Evolutionary conservation across 2,329 filamentous ascomycete species (phyloP).

Genomic region (Trichoderma oligosporum): DNA sequence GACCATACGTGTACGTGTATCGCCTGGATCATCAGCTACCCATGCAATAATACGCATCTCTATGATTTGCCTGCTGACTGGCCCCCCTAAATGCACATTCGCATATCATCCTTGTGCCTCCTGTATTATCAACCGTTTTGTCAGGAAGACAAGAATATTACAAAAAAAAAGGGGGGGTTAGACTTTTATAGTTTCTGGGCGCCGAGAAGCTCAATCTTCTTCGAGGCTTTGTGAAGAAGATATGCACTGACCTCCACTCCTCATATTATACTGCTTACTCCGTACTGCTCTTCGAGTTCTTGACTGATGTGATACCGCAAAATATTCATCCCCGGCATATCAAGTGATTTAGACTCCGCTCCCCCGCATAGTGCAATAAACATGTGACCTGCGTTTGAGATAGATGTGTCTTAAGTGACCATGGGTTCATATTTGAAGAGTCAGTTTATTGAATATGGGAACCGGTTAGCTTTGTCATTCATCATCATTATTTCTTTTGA

Average conservation of each 20-base stretch:
- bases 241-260: not conserved
- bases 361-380: slow-evolving; percentile 3
- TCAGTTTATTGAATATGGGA: not conserved
- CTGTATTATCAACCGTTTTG: not conserved
- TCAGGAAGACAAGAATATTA: not conserved
- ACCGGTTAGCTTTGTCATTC: not conserved
- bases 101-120: slow-evolving; percentile 4
- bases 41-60: not conserved
- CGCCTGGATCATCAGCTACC: not conserved
- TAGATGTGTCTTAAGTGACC: not conserved
- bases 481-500: not conserved
- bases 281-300: not conserved
- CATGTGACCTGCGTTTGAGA: slow-evolving; percentile 9
- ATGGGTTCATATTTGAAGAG: not conserved
- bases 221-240: not conserved
- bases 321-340: not conserved
- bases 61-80: not conserved
- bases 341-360: slow-evolving; percentile 1
- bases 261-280: not conserved
- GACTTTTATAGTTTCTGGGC: not conserved
- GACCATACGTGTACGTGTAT: not conserved
- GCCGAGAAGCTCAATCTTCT: not conserved
- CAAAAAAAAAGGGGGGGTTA: not conserved
- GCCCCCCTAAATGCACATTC: not conserved
- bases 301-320: not conserved